Conservation (phyloP, 225 moss, liverwort and hornwort genomes). For the Rhytidiadelphus loreus region DNA sequence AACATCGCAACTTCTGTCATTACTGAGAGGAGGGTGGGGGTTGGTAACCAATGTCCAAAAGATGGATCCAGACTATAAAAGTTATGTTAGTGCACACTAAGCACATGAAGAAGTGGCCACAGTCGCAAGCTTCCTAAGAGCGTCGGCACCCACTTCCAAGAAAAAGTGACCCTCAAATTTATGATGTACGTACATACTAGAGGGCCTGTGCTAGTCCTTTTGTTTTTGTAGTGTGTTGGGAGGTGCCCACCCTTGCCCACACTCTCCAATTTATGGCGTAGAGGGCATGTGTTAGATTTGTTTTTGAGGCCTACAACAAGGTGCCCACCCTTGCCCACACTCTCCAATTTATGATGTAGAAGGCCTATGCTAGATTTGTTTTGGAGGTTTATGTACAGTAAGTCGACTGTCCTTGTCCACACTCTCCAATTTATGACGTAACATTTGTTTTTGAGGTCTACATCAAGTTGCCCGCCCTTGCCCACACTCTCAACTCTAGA, state of each 20-base stretch:
- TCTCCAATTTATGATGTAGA: background rate
- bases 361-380: background rate
- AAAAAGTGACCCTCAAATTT: background rate
- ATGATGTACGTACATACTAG: too few relatives aligned
- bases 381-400: background rate
- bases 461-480: background rate
- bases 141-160: background rate
- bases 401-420: too few relatives aligned
- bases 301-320: too few relatives aligned
- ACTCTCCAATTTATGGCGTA: too few relatives aligned
- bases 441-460: background rate
- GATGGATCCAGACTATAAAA: background rate
- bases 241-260: background rate
- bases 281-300: too few relatives aligned
- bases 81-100: background rate
- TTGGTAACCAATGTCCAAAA: background rate
- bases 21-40: background rate
- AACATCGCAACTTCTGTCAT: background rate
- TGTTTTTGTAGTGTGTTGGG: background rate
- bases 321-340: background rate
- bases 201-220: accelerated
- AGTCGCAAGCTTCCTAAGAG: background rate
- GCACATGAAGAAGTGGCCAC: background rate
- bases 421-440: background rate
- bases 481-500: background rate